phyloP scores from a whole-genome alignment of 306 rosid genomes.

The Echinosophora koreensis region DNA sequence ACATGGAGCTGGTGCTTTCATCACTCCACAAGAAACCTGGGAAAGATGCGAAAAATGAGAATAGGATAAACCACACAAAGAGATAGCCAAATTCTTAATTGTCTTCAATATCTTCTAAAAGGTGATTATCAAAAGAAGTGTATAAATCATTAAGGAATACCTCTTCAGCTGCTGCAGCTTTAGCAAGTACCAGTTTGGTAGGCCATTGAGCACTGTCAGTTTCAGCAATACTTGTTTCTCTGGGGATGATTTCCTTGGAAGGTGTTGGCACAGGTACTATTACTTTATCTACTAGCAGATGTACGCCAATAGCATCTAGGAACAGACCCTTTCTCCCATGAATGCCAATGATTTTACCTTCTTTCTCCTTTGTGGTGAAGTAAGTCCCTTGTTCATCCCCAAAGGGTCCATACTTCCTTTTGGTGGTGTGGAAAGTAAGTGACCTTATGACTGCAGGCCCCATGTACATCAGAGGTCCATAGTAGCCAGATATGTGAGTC shows the following conservation, averaged over 20 bases:
- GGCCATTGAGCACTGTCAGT: slow-evolving; percentile 65
- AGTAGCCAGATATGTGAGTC: slow-evolving; percentile 82
- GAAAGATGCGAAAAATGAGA: not conserved
- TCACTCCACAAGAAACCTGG: slow-evolving; percentile 69
- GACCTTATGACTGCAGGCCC: slow-evolving; percentile 83
- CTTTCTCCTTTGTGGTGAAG: slow-evolving; percentile 71
- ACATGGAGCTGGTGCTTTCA: slow-evolving; percentile 86
- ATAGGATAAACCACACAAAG: slow-evolving; percentile 7
- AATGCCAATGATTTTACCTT: slow-evolving; percentile 86
- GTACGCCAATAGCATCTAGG: slow-evolving; percentile 86
- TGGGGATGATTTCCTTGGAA: slow-evolving; percentile 50
- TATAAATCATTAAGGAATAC: slow-evolving; percentile 44
- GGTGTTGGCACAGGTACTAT: slow-evolving; percentile 51
- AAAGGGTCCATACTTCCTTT: slow-evolving; percentile 75
- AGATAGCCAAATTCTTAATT: slow-evolving; percentile 30
- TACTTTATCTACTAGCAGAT: slow-evolving; percentile 71
- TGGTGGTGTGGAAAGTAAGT: slow-evolving; percentile 78
- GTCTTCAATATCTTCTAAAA: slow-evolving; percentile 16
- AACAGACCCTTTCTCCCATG: slow-evolving; percentile 92
- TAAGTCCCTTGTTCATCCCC: slow-evolving; percentile 89
- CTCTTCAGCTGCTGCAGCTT: slow-evolving; percentile 68
- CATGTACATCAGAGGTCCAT: slow-evolving; percentile 78
- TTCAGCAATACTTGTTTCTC: slow-evolving; percentile 57
- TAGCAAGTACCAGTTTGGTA: slow-evolving; percentile 63
- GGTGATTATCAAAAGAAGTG: slow-evolving; percentile 2